Base-by-base conservation (phyloP, 2,329 filamentous ascomycete species). In the Trichoderma gracile region DNA sequence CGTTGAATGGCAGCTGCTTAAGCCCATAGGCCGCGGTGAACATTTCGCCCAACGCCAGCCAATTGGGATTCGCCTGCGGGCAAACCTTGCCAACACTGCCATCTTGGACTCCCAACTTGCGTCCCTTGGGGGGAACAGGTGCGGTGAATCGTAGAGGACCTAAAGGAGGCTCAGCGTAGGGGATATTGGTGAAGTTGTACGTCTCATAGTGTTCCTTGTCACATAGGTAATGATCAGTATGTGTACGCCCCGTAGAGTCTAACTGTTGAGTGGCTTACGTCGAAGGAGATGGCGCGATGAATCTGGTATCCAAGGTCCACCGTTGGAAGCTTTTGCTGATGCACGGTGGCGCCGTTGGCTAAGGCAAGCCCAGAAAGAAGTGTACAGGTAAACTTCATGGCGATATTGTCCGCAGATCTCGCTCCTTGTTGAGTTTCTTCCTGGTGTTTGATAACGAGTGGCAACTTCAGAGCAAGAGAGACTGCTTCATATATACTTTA, bases 151-250 rank as follows among this genome's bases (percentile, higher is more conserved):
- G 61, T 1, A 65, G 33, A 17, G 40, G 17, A 15, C 63, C 57
- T 12, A 65, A 17, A 4, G 63, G 63, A 27, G 63, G 63, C 17
- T 65, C 63, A 0, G 63, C 63, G 49, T 43, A 65, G 2, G 63
- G 56, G 27, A 62, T 65, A 12, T 65, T 65, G 21, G 38, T 61
- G 27, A 65, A 65, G 56, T 65, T 65, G 15, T 65, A 62, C 10
- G 56, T 21, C 30, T 62, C 62, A 15, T 38, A 53, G 38, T 6
- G 56, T 62, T 30, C 60, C 27, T 57, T 65, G 5, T 33, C 1
- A 6, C 6, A 14, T 12, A n/a, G n/a, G n/a, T n/a, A 5, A 15
- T 12, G 14, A 10, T 61, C 27, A 60, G 21, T 19, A 33, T 38
- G 10, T 25, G 6, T 7, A 15, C 3, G n/a, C 10, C 12, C 33